Conservation (phyloP, 805 yeast genomes). For the Zygosaccharomyces gambellarensis region DNA sequence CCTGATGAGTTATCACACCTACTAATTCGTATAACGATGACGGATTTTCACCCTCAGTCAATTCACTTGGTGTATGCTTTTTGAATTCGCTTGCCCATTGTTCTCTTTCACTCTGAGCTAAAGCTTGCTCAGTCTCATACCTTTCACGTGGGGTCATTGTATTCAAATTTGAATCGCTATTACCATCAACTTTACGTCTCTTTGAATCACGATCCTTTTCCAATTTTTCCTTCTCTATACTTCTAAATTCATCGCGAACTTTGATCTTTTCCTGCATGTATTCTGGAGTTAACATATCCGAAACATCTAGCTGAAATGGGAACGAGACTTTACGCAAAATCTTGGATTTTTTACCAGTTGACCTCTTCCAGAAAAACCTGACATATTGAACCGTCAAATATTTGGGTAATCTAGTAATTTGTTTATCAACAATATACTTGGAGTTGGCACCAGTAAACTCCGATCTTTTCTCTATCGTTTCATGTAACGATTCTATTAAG, state of each 20-base stretch:
- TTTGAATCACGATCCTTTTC: conserved; percentile 70
- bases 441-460: conserved; percentile 66
- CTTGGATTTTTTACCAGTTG: conserved; percentile 84
- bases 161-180: conserved; percentile 15
- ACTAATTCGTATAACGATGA: conserved; percentile 79
- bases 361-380: conserved; percentile 93
- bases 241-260: conserved; percentile 71
- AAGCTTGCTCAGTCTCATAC: conserved; percentile 46
- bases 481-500: conserved; percentile 64
- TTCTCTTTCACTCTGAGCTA: conserved; percentile 43
- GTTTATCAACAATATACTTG: conserved; percentile 52
- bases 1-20: conserved; percentile 88
- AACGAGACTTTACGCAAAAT: conserved; percentile 90
- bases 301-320: conserved; percentile 86
- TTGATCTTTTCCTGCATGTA: conserved; percentile 61
- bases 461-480: conserved; percentile 71
- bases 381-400: conserved; percentile 87
- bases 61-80: conserved; percentile 44
- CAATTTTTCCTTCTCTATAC: conserved; percentile 65
- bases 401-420: conserved; percentile 77
- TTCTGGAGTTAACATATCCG: conserved; percentile 79
- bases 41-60: conserved; percentile 66
- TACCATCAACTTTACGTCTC: conserved; percentile 41
- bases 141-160: conserved; percentile 48
- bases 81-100: conserved; percentile 47